Evolutionary conservation across 2,329 filamentous ascomycete genomes (phyloP), one percentile per base, ranked within the genome.

Genomic region (Scorias spongiosa): DNA sequence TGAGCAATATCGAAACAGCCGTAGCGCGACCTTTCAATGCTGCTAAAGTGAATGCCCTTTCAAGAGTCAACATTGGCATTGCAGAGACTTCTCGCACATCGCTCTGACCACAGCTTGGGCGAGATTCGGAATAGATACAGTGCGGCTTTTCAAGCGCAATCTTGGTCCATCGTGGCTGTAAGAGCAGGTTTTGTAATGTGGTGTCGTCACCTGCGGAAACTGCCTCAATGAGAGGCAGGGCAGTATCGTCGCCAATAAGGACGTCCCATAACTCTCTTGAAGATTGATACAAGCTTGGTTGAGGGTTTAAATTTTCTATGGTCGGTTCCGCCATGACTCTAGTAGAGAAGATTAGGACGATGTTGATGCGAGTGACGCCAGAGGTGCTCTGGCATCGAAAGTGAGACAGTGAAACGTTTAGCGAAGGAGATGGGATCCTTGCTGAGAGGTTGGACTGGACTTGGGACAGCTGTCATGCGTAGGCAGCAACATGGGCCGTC

Each of bases 371-470:
- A n/a, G 20, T 26, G 20, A 26, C 7, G 7, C 20, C 9, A 36
- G 15, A 36, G 9, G 11, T 5, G 32, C 32, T 15, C 11, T 36
- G 9, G 4, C 9, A 9, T 36, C 32, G 15, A 36, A 36, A 36
- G 11, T 4, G 12, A 9, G 62, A 0, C 32, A 36, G n/a, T 9
- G 15, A 36, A 36, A 15, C 32, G 32, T 26, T n/a, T n/a, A n/a
- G n/a, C n/a, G n/a, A n/a, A n/a, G n/a, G n/a, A n/a, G n/a, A n/a
- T n/a, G n/a, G n/a, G n/a, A n/a, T n/a, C n/a, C n/a, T n/a, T n/a
- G n/a, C n/a, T n/a, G n/a, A n/a, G n/a, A n/a, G 7, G 20, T 26
- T 7, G 20, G 7, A 7, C 20, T 26, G 20, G 20, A 26, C 20
- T 26, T 26, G 20, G 20, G 3, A 7, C 20, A 26, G 20, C 20